Evolutionary conservation across 1,284 basidiomycete species (phyloP).

Genomic region (Ustilago nuda): DNA sequence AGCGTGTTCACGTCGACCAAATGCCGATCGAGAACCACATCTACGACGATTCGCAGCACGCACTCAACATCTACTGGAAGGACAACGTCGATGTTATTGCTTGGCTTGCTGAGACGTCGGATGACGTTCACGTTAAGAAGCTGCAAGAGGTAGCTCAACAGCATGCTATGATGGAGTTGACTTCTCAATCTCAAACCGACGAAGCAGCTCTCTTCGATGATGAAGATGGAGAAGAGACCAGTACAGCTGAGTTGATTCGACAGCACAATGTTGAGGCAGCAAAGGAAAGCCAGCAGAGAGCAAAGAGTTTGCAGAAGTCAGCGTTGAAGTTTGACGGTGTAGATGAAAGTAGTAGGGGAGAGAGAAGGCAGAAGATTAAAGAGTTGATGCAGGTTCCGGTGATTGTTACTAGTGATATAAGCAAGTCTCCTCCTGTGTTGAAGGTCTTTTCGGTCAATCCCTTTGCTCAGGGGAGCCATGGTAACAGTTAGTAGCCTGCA

Average conservation of each 20-base stretch:
- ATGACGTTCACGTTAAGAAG: slow-evolving; percentile 73
- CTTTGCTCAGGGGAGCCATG: slow-evolving; percentile 15
- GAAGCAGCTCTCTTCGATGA: slow-evolving; percentile 64
- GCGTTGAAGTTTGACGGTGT: slow-evolving; percentile 47
- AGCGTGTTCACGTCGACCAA: slow-evolving; percentile 97
- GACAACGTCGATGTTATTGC: slow-evolving; percentile 81
- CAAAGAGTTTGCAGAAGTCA: slow-evolving; percentile 43
- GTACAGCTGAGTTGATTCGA: slow-evolving; percentile 42
- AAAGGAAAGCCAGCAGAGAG: slow-evolving; percentile 42
- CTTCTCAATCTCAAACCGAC: slow-evolving; percentile 59
- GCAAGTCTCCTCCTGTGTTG: slow-evolving; percentile 64
- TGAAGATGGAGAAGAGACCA: slow-evolving; percentile 43
- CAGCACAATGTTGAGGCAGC: slow-evolving; percentile 53
- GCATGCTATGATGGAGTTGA: slow-evolving; percentile 59
- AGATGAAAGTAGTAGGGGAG: slow-evolving; percentile 19
- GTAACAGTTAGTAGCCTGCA: background rate
- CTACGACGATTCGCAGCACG: slow-evolving; percentile 90
- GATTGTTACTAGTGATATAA: slow-evolving; percentile 62
- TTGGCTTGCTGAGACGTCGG: slow-evolving; percentile 89
- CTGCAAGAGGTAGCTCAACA: slow-evolving; percentile 55
- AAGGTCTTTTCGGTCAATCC: slow-evolving; percentile 59
- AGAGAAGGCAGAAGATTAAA: slow-evolving; percentile 55
- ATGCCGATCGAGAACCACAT: slow-evolving; percentile 90
- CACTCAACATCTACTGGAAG: slow-evolving; percentile 82
- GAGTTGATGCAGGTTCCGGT: slow-evolving; percentile 60